Conservation (phyloP, 352 stramenopile genomes). For the Globisporangium orthogonon region DNA sequence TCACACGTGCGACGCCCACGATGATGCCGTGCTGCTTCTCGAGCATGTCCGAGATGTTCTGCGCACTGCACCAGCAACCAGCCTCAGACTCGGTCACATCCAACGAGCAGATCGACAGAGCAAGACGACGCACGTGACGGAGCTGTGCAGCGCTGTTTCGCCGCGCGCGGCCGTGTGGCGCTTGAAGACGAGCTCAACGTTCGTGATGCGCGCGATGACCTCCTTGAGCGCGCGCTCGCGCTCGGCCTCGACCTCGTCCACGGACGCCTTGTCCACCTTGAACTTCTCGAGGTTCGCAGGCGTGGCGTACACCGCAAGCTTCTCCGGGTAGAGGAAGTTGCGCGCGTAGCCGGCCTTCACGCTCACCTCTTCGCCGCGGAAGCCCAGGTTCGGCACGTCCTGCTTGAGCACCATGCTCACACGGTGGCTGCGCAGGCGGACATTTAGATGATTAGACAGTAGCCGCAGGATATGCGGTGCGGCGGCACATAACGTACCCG, state of each 20-base stretch:
- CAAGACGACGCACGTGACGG: conserved; percentile 36
- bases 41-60: conserved; percentile 84
- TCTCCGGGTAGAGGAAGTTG: conserved; percentile 93
- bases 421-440: conserved; percentile 37
- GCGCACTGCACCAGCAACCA: conserved; percentile 21
- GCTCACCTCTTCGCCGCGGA: conserved; percentile 87
- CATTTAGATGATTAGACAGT: too few species aligned
- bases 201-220: conserved; percentile 53
- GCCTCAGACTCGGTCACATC: too few species aligned
- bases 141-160: conserved; percentile 58
- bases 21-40: conserved; percentile 81
- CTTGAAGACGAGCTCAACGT: conserved; percentile 71
- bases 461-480: neutral
- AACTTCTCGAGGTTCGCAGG: conserved; percentile 84
- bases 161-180: conserved; percentile 61
- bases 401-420: conserved; percentile 86
- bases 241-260: conserved; percentile 15
- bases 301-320: conserved; percentile 92
- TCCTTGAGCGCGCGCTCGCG: conserved; percentile 31
- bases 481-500: conserved; percentile 31
- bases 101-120: too few species aligned
- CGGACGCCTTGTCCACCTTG: conserved; percentile 48
- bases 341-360: conserved; percentile 93
- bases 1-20: conserved; percentile 70
- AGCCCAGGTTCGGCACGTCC: conserved; percentile 78